A percentile compares a stretch with the other conserved stretches of the same genome.
Conservation (phyloP, 805 yeast species). For the Ogataea degrootiae region DNA sequence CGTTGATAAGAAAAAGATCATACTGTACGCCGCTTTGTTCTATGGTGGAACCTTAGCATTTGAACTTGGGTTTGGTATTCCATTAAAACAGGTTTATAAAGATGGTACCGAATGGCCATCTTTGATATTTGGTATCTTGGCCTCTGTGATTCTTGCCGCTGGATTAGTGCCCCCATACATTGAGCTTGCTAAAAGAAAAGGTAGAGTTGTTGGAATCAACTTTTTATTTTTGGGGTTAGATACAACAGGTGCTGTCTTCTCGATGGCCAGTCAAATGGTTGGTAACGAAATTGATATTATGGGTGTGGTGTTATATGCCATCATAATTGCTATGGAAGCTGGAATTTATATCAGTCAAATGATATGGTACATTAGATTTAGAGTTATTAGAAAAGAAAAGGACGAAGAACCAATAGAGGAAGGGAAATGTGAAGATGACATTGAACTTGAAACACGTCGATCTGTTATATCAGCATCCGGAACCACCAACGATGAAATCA, state of each 20-base stretch:
- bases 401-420: not conserved
- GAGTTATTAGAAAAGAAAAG: conserved; percentile 13
- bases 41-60: conserved; percentile 46
- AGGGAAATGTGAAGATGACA: conserved; percentile 4
- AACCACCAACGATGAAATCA: no score
- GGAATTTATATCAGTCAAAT: conserved; percentile 73
- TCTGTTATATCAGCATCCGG: no score
- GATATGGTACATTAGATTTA: conserved; percentile 59
- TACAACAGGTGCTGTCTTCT: conserved; percentile 73
- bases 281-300: conserved; percentile 62
- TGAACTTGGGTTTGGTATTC: conserved; percentile 68
- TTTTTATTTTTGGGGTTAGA: conserved; percentile 75
- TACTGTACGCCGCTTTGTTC: conserved; percentile 33
- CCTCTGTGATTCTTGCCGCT: conserved; percentile 65
- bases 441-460: not conserved
- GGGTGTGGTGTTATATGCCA: conserved; percentile 72
- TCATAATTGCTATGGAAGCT: conserved; percentile 69
- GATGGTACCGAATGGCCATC: conserved; percentile 63
- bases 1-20: conserved; percentile 32
- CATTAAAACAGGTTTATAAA: conserved; percentile 54
- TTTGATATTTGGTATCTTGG: conserved; percentile 72
- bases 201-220: conserved; percentile 85
- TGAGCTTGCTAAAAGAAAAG: conserved; percentile 73
- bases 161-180: conserved; percentile 89
- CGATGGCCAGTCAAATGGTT: conserved; percentile 52